phyloP scores from a whole-genome alignment of 2,329 filamentous ascomycete species.

The Cercospora sesami region DNA sequence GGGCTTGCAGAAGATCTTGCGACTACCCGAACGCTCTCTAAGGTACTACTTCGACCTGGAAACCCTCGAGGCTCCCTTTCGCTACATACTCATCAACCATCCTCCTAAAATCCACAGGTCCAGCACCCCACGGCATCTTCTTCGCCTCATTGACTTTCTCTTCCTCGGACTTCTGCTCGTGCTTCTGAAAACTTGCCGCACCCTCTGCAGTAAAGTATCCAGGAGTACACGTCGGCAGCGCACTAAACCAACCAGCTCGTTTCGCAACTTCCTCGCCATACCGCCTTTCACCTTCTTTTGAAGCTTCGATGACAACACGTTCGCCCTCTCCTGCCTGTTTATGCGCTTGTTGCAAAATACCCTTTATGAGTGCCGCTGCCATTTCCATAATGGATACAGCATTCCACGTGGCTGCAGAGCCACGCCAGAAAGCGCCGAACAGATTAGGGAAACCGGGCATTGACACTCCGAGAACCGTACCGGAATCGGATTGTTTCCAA shows the following conservation, averaged over 20 bases:
- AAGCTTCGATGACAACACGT: background rate
- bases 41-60: background rate
- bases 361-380: background rate
- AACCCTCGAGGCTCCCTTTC: background rate
- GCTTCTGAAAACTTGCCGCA: background rate
- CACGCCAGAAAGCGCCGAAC: background rate
- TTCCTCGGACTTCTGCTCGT: background rate
- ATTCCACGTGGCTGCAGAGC: background rate
- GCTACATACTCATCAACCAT: background rate
- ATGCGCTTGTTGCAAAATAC: background rate
- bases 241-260: background rate
- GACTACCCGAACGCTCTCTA: too few species aligned
- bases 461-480: background rate
- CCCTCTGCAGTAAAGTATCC: background rate
- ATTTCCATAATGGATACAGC: background rate
- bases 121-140: background rate
- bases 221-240: background rate
- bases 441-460: background rate
- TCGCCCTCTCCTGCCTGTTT: background rate
- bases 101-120: background rate
- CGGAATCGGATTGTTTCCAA: background rate
- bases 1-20: too few species aligned
- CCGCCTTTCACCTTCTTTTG: background rate
- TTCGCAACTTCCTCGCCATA: background rate
- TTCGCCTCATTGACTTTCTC: background rate